Percentiles rank a stretch among this genome's conserved stretches.
These are phyloP conservation scores for Talaromyces sp. DNA, from an alignment of 2,329 filamentous ascomycete genomes.

Conservation along the genomic window DNA sequence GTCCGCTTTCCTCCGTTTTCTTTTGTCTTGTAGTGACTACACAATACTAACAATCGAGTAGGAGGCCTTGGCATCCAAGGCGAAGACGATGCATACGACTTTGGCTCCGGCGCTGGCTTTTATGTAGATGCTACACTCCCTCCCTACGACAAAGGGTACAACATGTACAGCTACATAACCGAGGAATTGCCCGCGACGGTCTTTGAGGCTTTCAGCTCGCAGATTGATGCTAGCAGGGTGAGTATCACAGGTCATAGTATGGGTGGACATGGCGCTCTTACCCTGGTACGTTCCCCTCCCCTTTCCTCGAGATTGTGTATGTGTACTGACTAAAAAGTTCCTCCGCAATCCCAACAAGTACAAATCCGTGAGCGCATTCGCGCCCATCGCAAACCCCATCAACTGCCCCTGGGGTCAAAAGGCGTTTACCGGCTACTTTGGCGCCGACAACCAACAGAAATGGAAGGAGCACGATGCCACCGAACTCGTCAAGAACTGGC, in stretches of 20 bases:
- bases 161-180: constrained; percentile 93
- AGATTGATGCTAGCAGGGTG: constrained; percentile 65
- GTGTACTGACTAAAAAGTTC: constrained; percentile 49
- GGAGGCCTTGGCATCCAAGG: constrained; percentile 73
- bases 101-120: constrained; percentile 88
- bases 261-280: constrained; percentile 94
- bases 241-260: constrained; percentile 93
- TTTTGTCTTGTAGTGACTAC: too few relatives aligned
- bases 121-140: constrained; percentile 80
- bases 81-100: constrained; percentile 87
- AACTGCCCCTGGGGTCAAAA: constrained; percentile 93
- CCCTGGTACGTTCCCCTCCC: constrained; percentile 52
- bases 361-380: constrained; percentile 83
- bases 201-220: constrained; percentile 64
- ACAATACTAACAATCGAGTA: constrained; percentile 26
- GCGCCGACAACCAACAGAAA: constrained; percentile 62
- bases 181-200: constrained; percentile 76
- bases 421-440: constrained; percentile 88
- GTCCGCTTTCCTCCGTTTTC: constrained; percentile 44
- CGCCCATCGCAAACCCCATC: constrained; percentile 81
- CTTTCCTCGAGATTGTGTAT: too few relatives aligned
- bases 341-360: constrained; percentile 88
- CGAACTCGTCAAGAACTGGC: constrained; percentile 73
- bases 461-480: constrained; percentile 93
- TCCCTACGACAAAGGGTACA: constrained; percentile 75